These are phyloP conservation scores for Magnaporthiopsis rhizophila DNA, from an alignment of 2,329 filamentous ascomycete species.

Conservation along the genomic window DNA sequence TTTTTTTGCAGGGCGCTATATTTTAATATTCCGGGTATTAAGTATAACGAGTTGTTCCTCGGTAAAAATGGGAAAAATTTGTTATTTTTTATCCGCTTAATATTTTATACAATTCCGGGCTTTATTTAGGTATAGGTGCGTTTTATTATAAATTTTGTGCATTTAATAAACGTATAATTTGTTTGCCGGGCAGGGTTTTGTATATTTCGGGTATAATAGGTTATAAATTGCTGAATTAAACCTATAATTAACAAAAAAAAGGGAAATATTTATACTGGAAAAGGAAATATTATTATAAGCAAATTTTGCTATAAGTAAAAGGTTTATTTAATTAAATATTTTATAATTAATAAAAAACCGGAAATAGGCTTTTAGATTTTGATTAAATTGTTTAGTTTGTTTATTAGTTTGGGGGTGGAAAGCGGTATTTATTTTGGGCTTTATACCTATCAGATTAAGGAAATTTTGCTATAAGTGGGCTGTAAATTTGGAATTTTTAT, in stretches of 20 bases:
- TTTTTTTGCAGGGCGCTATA: neutral
- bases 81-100: neutral
- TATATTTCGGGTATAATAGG: neutral
- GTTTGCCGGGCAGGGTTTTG: neutral
- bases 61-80: neutral
- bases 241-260: neutral
- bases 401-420: neutral
- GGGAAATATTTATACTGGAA: neutral
- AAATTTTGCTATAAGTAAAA: neutral
- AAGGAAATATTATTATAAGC: neutral
- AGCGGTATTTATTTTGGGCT: neutral
- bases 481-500: too few relatives aligned
- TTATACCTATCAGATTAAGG: neutral
- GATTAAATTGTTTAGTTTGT: neutral
- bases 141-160: neutral
- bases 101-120: neutral
- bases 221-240: neutral
- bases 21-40: too few relatives aligned
- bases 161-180: too few relatives aligned
- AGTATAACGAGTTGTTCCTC: neutral
- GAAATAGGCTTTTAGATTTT: neutral
- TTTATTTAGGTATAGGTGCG: neutral
- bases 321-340: neutral
- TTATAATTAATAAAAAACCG: neutral
- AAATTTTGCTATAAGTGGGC: neutral